Base-by-base conservation (phyloP, 2,329 filamentous ascomycete species). In the Fusarium musae region DNA sequence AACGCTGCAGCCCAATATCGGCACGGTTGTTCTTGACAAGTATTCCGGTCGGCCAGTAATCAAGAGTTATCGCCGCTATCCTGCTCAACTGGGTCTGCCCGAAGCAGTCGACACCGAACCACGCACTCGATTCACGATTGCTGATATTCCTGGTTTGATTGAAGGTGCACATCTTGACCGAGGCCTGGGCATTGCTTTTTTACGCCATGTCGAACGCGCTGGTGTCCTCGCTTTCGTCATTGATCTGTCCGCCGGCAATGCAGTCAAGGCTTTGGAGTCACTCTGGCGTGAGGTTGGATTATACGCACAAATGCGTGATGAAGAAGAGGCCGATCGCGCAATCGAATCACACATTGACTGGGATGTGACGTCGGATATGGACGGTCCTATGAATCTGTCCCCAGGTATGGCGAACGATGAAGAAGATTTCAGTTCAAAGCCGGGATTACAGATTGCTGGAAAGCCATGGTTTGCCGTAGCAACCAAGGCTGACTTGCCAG, bases 391-490 rank as follows among this genome's bases (percentile, higher is more conserved):
- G 62, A 78, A 79, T 47, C 62, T 78, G 53, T 62, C 72, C 43
- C 64, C 73, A 7, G 72, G 73, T 8, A 74, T 75, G 53, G 70
- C 74, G 13, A 58, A 61, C 5, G 65, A 54, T 4, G 47, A 69
- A 10, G 56, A 66, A 19, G 36, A 63, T 9, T 66, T 75, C 12
- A 50, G 60, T 3, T 66, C 65, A 23, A 61, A 64, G 6, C 80
- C 82, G 7, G 86, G 82, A n/a, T 80, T 93, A n/a, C 90, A 92
- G 44, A 97, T 98, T 74, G 93, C 93, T n/a, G 90, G 89, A 39
- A 99, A 99, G 84, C 95, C 96, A 2, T 99, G 96, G 96, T 96
- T 97, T 78, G 95, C 98, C 9, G 91, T 98, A 47, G 96, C 94
- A 3, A 98, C 95, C 26, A 98, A 98, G 83, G 95, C 94, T 2